phyloP scores from a whole-genome alignment of 2,329 filamentous ascomycete genomes.

The Phialophora expanda region DNA sequence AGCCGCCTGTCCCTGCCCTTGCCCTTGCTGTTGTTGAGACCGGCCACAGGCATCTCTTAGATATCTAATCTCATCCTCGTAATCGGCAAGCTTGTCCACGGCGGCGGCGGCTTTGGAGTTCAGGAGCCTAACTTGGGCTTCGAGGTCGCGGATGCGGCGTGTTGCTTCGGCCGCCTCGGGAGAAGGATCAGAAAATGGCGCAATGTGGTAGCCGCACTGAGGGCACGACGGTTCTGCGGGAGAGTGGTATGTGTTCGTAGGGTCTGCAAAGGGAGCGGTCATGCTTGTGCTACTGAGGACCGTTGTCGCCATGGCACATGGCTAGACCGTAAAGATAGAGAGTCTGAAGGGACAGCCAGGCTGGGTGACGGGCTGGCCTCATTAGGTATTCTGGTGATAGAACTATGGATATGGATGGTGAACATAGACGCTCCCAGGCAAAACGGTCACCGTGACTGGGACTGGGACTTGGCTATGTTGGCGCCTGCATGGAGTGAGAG shows the following conservation, averaged over 20 bases:
- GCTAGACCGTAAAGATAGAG: not conserved
- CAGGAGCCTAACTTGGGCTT: slow-evolving; percentile 59
- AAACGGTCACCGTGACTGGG: not conserved
- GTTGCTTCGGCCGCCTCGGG: slow-evolving; percentile 44
- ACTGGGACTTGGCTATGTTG: slow-evolving; percentile 4
- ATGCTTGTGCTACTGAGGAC: slow-evolving; percentile 26
- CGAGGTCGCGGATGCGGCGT: slow-evolving; percentile 57
- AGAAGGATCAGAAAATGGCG: slow-evolving; percentile 37
- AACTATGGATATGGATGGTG: not conserved
- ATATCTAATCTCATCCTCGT: slow-evolving; percentile 65
- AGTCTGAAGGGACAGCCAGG: slow-evolving; percentile 4
- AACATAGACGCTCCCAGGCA: not conserved
- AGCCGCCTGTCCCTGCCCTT: slow-evolving; percentile 33
- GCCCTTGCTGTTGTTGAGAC: slow-evolving; percentile 32
- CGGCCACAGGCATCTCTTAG: slow-evolving; percentile 46
- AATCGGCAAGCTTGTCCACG: slow-evolving; percentile 64
- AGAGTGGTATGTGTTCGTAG: slow-evolving; percentile 13
- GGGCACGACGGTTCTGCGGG: slow-evolving; percentile 42
- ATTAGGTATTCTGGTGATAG: slow-evolving; percentile 1
- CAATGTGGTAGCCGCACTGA: slow-evolving; percentile 47
- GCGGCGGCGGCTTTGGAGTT: slow-evolving; percentile 59
- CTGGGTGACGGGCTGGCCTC: not conserved
- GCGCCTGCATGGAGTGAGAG: slow-evolving; percentile 2
- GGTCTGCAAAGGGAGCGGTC: slow-evolving; percentile 22
- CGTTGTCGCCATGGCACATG: slow-evolving; percentile 28